Evolutionary conservation across 2,329 filamentous ascomycete genomes (phyloP).

Genomic region (Leptographium galeiforme): DNA sequence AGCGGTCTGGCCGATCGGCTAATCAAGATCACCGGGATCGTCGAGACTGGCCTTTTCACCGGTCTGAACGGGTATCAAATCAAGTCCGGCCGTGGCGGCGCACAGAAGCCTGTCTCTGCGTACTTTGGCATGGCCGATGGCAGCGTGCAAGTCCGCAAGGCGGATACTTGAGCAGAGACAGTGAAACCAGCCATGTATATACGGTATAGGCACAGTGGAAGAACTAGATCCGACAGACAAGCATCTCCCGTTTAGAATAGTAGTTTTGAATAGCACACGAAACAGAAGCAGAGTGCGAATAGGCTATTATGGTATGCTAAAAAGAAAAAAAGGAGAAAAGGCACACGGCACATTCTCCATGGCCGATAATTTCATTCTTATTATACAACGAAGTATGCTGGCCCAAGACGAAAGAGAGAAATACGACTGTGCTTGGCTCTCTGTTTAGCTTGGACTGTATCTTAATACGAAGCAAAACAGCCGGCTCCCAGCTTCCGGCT

Average conservation of each 20-base stretch:
- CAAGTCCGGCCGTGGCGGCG: constrained; percentile 44
- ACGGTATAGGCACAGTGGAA: not conserved
- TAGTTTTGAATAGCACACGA: not conserved
- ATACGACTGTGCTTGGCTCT: not conserved
- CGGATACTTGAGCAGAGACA: not conserved
- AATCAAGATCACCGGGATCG: constrained; percentile 70
- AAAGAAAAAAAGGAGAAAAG: not conserved
- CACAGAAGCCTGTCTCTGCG: constrained; percentile 82
- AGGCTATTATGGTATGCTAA: not conserved
- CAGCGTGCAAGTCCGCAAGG: constrained; percentile 38
- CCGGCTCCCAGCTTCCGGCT: too few relatives aligned
- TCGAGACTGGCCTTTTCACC: constrained; percentile 85
- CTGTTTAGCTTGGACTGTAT: not conserved
- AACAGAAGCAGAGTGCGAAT: not conserved
- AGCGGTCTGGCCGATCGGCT: constrained; percentile 59
- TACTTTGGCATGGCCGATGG: constrained; percentile 90
- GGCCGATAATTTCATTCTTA: constrained; percentile 3
- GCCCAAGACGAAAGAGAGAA: not conserved
- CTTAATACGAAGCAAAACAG: too few relatives aligned
- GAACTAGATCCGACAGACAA: not conserved
- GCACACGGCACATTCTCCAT: constrained; percentile 1
- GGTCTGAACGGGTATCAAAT: constrained; percentile 65
- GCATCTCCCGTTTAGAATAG: not conserved
- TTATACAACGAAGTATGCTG: constrained; percentile 9
- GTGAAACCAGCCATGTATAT: not conserved